A percentile compares a stretch with the other conserved stretches of the same genome.
Evolutionary conservation across 768 basidiomycete species (phyloP).

Genomic region (Coprinopsis cinerea): DNA sequence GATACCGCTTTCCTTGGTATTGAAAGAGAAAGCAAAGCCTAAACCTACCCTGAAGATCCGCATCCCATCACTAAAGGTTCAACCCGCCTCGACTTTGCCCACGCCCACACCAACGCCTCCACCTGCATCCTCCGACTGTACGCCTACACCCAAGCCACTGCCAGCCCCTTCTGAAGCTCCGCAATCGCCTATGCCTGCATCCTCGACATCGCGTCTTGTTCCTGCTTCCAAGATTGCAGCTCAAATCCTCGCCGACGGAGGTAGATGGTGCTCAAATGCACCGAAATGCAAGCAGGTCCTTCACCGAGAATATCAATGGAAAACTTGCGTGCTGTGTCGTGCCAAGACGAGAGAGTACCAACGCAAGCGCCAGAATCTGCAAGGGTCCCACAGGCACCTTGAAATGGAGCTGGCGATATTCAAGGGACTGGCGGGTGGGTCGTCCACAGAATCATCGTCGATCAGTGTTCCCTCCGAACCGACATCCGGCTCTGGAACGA

Average conservation of each 20-base stretch:
- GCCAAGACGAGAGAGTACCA: slow-evolving; percentile 31
- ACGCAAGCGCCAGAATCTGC: slow-evolving; percentile 23
- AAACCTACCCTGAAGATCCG: slow-evolving; percentile 24
- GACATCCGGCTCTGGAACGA: too few relatives aligned
- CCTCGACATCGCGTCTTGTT: too few relatives aligned
- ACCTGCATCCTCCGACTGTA: not conserved
- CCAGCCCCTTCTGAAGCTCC: too few relatives aligned
- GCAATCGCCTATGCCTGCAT: not conserved
- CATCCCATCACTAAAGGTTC: slow-evolving; percentile 25
- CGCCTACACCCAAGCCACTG: not conserved
- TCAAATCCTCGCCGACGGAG: not conserved
- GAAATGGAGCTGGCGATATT: slow-evolving; percentile 15
- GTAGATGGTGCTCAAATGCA: slow-evolving; percentile 24
- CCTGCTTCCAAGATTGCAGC: not conserved
- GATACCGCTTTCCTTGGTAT: not conserved
- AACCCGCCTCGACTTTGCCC: not conserved
- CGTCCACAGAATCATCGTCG: too few relatives aligned
- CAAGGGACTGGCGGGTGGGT: too few relatives aligned
- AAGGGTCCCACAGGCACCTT: slow-evolving; percentile 18
- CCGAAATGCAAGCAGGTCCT: slow-evolving; percentile 29
- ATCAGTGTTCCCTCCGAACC: too few relatives aligned
- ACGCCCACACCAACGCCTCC: not conserved
- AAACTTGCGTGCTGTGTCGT: slow-evolving; percentile 38
- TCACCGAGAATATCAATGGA: slow-evolving; percentile 30
- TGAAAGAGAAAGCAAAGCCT: not conserved